Evolutionary conservation across 176 grass and related monocot species (phyloP), one percentile per base, ranked within the genome.

Genomic region (Eleusine coracana): DNA sequence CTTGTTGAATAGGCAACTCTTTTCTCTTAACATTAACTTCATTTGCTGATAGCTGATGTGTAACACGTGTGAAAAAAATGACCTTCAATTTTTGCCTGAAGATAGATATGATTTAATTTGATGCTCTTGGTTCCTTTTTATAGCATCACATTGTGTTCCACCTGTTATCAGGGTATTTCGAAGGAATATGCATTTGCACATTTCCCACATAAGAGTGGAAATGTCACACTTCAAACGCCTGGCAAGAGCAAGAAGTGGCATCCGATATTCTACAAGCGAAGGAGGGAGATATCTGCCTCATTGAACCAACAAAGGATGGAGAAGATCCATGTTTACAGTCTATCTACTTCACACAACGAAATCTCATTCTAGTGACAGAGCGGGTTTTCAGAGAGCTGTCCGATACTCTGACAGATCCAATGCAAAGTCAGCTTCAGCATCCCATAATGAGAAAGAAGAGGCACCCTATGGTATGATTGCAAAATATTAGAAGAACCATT

Each of bases 191-290:
- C 74, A 27, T n/a, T 6, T 67, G 23, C 2, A 25, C 68, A 91
- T 74, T 77, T 88, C 23, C 82, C 52, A 13, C 50, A 34, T 51
- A 27, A 23, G 80, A 83, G 13, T 6, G 34, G 16, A 7, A 23
- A 48, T 20, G 34, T 90, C 29, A 46, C 77, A 17, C 85, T 93
- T 41, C 54, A 63, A 6, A 38, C 2, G 3, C 73, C 85, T 2
- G 31, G 54, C 27, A 88, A 79, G 58, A 71, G 8, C 17, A 83
- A 80, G 17, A 91, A 79, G 46, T 94, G 92, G 92, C 56, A 54
- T 31, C 78, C 84, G 9, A 65, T 0, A 40, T 81, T 83, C 66
- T 79, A 86, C 12, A 75, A 42, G 42, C 41, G 41, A 42, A 25
- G 25, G 25, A 25, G 25, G 25, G 25, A 25, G 25, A 25, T 25